These are phyloP conservation scores for Mortierella sp. DNA, from an alignment of 371 early-diverging fungal genomes.

Conservation along the genomic window DNA sequence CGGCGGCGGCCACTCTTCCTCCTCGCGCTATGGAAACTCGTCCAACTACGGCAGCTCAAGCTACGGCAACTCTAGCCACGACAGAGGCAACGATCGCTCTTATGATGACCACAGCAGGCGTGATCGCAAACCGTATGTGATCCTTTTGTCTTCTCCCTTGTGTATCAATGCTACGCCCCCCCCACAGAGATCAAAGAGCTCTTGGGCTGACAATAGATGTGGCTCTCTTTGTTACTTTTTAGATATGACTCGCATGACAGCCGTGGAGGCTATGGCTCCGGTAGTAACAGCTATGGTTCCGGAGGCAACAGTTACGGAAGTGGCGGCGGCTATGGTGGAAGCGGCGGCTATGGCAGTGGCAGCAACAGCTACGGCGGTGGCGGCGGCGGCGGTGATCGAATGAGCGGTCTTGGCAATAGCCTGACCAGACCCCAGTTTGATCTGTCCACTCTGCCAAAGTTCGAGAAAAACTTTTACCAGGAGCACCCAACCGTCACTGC, in stretches of 20 bases:
- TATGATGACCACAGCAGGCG: conserved; percentile 66
- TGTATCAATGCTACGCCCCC: no score
- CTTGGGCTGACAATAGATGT: not conserved
- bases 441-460: conserved; percentile 70
- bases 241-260: conserved; percentile 62
- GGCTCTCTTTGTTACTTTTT: not conserved
- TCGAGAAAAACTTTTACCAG: conserved; percentile 96
- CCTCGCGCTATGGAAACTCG: conserved; percentile 19
- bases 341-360: conserved; percentile 26
- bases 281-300: conserved; percentile 23
- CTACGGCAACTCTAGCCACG: conserved; percentile 53
- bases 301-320: conserved; percentile 26
- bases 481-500: conserved; percentile 74
- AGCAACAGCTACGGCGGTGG: conserved; percentile 57
- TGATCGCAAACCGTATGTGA: conserved; percentile 64
- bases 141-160: not conserved
- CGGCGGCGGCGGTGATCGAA: conserved; percentile 65
- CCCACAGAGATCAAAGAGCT: no score
- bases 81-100: conserved; percentile 66
- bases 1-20: conserved; percentile 22
- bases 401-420: conserved; percentile 68
- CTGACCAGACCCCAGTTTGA: conserved; percentile 80
- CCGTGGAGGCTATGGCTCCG: conserved; percentile 35
- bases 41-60: conserved; percentile 20
- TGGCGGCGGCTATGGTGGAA: conserved; percentile 52